Conservation (phyloP, 1,284 basidiomycete genomes). For the Puccinia hordei region DNA sequence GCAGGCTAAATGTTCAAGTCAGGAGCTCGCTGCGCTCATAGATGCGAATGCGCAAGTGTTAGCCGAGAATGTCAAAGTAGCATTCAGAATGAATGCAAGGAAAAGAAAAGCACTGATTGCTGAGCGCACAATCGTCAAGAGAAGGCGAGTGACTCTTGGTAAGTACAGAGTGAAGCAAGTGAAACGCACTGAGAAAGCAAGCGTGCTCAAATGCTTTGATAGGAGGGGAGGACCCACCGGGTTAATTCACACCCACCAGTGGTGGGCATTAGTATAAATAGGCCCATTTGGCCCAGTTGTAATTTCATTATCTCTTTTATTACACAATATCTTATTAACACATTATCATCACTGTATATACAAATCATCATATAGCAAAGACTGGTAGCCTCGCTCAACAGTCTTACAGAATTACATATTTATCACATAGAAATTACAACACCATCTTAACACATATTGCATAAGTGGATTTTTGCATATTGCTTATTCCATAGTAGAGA, state of each 20-base stretch:
- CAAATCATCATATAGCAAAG: no score
- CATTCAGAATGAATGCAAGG: not conserved
- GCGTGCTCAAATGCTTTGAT: constrained; percentile 2
- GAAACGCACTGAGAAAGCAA: constrained; percentile 16
- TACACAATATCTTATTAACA: no score
- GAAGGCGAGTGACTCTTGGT: not conserved
- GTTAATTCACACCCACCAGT: not conserved
- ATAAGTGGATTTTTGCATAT: no score
- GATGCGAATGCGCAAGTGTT: constrained; percentile 2
- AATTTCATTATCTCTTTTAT: not conserved
- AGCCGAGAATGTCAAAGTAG: not conserved
- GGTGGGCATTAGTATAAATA: constrained; percentile 16
- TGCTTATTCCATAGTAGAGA: no score
- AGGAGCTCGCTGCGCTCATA: not conserved
- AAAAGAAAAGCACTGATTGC: constrained; percentile 10
- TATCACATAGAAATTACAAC: no score
- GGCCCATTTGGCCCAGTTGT: not conserved
- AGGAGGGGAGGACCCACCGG: not conserved
- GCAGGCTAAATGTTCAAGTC: not conserved
- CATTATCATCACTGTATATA: no score
- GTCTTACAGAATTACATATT: no score
- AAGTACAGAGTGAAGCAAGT: not conserved
- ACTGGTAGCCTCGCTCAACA: no score
- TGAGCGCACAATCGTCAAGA: not conserved
- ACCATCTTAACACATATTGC: no score